A percentile compares a stretch with the other conserved stretches of the same genome.
phyloP scores from a whole-genome alignment of 2,329 filamentous ascomycete species.

The Thielaviopsis punctulata region DNA sequence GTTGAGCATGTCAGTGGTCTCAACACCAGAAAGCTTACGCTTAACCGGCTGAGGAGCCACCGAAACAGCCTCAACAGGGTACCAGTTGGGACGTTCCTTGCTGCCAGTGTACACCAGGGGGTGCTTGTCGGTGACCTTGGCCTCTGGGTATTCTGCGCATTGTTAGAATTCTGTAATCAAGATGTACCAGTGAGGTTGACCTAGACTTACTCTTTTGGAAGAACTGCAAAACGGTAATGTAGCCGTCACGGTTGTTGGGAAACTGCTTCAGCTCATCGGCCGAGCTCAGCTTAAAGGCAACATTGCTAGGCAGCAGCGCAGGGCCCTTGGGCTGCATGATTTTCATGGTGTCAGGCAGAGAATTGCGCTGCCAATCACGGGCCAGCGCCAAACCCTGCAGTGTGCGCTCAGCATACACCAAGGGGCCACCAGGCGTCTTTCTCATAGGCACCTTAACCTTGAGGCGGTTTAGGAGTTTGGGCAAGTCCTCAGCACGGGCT shows the following conservation, averaged over 20 bases:
- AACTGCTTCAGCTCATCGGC: conserved; percentile 18
- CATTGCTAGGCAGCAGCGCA: conserved; percentile 12
- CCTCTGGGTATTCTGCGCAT: conserved; percentile 19
- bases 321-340: background rate
- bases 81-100: conserved; percentile 37
- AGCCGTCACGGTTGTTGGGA: conserved; percentile 16
- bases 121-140: conserved; percentile 20
- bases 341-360: background rate
- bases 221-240: conserved; percentile 26
- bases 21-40: conserved; percentile 38
- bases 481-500: conserved; percentile 25
- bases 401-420: background rate
- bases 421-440: background rate
- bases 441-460: conserved; percentile 8
- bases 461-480: conserved; percentile 26
- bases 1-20: conserved; percentile 52
- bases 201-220: conserved; percentile 25
- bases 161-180: background rate
- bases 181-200: conserved; percentile 8
- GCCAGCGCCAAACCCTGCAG: conserved; percentile 4
- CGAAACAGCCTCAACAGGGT: conserved; percentile 48
- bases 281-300: conserved; percentile 18
- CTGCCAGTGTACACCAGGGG: conserved; percentile 53
- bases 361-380: background rate
- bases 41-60: conserved; percentile 43